Percentiles rank a stretch among this genome's conserved stretches.
Evolutionary conservation across 2,329 filamentous ascomycete genomes (phyloP).

Genomic region (Aspergillus novoparasiticus): DNA sequence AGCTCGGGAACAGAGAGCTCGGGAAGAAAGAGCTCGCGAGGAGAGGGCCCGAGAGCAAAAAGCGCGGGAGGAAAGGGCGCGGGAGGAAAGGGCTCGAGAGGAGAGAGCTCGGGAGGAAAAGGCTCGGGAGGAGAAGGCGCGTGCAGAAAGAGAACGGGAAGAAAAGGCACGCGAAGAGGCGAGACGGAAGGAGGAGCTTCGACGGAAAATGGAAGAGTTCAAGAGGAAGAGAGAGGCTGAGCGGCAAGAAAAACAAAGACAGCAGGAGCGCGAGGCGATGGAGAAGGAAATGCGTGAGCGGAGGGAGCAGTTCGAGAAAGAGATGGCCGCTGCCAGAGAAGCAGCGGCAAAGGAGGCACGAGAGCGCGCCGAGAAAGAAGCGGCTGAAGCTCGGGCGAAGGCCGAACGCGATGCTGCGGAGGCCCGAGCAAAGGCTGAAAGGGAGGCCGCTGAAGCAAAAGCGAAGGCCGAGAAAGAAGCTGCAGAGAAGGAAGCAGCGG

Average conservation of each 20-base stretch:
- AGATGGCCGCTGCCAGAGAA: constrained; percentile 36
- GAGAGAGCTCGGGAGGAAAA: not conserved
- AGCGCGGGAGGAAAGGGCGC: not conserved
- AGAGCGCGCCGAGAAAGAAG: constrained; percentile 37
- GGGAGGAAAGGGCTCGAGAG: not conserved
- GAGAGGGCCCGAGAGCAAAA: not conserved
- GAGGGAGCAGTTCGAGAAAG: constrained; percentile 42
- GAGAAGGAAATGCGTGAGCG: constrained; percentile 43
- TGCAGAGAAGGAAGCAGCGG: constrained; percentile 69
- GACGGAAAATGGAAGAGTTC: constrained; percentile 42
- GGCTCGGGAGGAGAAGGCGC: not conserved
- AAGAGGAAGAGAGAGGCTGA: constrained; percentile 40
- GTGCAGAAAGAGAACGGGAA: not conserved
- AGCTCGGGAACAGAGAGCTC: not conserved
- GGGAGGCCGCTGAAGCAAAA: constrained; percentile 36
- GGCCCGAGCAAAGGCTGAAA: constrained; percentile 22
- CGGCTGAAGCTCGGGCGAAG: constrained; percentile 36
- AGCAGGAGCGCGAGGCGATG: constrained; percentile 44
- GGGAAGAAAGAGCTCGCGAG: not conserved
- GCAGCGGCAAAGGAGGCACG: constrained; percentile 26
- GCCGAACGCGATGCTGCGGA: constrained; percentile 34
- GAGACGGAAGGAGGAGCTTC: constrained; percentile 40
- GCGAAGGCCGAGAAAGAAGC: constrained; percentile 38
- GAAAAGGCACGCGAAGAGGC: constrained; percentile 36
- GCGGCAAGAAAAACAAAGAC: constrained; percentile 40